phyloP scores from a whole-genome alignment of 768 basidiomycete genomes.

The Amyloporia xantha region DNA sequence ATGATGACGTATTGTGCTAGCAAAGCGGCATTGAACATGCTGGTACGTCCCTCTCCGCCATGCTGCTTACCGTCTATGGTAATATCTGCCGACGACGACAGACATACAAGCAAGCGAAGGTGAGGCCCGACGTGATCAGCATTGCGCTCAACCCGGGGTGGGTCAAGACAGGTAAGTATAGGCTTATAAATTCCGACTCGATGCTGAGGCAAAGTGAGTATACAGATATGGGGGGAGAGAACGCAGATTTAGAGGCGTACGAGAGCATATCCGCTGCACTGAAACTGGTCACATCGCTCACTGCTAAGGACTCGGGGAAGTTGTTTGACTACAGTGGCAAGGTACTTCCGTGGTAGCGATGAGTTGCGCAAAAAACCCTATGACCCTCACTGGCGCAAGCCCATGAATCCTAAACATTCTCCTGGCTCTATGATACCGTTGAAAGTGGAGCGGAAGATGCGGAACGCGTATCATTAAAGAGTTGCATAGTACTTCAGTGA shows the following conservation, averaged over 20 bases:
- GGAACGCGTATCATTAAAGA: slow-evolving; percentile 4
- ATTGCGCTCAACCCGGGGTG: slow-evolving; percentile 9
- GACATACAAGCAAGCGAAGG: slow-evolving; percentile 11
- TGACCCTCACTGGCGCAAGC: slow-evolving; percentile 16
- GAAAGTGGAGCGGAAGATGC: slow-evolving; percentile 10
- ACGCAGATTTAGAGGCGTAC: slow-evolving; percentile 8
- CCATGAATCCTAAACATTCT: slow-evolving; percentile 9
- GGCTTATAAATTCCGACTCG: background rate
- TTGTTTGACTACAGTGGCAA: slow-evolving; percentile 5
- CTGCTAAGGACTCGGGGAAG: slow-evolving; percentile 5
- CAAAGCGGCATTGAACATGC: slow-evolving; percentile 34
- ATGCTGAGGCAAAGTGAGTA: background rate
- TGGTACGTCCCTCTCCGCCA: slow-evolving; percentile 19
- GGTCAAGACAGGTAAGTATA: slow-evolving; percentile 9
- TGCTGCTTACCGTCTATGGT: background rate
- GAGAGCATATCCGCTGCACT: slow-evolving; percentile 9
- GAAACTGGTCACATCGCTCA: slow-evolving; percentile 6
- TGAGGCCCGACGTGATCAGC: slow-evolving; percentile 8
- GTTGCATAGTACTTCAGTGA: background rate
- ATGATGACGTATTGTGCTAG: slow-evolving; percentile 27
- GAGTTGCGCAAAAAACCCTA: slow-evolving; percentile 2
- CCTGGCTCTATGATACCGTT: slow-evolving; percentile 3
- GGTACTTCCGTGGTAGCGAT: slow-evolving; percentile 5
- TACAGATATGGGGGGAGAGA: slow-evolving; percentile 10
- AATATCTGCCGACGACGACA: background rate